Conservation (phyloP, 208 protist genomes). For the Polymyxa betae region DNA sequence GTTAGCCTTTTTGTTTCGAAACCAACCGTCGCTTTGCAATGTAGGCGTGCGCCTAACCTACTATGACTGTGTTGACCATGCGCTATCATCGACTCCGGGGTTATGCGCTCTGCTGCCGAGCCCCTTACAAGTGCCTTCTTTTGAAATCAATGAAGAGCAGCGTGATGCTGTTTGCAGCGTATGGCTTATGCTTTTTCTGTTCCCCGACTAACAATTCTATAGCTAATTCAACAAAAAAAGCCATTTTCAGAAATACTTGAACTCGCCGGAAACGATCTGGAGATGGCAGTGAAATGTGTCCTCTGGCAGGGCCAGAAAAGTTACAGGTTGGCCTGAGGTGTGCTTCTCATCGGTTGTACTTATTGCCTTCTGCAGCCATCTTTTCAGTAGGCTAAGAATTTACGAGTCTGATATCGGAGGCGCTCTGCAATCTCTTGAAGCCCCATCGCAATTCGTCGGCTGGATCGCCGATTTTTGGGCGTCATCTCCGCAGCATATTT, state of each 20-base stretch:
- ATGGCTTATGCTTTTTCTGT: not conserved
- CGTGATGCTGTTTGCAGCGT: not conserved
- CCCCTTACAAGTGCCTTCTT: not conserved
- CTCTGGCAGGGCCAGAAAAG: constrained; percentile 20
- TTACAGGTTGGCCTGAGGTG: not conserved
- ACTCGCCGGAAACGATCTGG: not conserved
- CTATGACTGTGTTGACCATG: constrained; percentile 33
- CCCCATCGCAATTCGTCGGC: not conserved
- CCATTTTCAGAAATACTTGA: not conserved
- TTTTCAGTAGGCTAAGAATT: not conserved
- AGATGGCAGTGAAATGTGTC: not conserved
- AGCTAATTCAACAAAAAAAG: not conserved
- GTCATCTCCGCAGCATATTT: not conserved
- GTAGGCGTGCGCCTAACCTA: constrained; percentile 2
- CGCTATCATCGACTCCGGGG: not conserved
- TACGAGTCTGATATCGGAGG: constrained; percentile 27
- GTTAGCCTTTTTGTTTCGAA: not conserved
- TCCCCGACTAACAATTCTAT: not conserved
- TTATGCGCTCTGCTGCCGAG: constrained; percentile 3
- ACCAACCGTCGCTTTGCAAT: not conserved
- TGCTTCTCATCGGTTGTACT: not conserved
- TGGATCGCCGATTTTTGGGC: not conserved
- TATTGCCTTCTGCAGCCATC: not conserved
- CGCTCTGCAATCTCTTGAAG: not conserved
- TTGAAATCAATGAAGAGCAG: not conserved